Evolutionary conservation across 768 basidiomycete genomes (phyloP).

Genomic region (Trametes cingulata): DNA sequence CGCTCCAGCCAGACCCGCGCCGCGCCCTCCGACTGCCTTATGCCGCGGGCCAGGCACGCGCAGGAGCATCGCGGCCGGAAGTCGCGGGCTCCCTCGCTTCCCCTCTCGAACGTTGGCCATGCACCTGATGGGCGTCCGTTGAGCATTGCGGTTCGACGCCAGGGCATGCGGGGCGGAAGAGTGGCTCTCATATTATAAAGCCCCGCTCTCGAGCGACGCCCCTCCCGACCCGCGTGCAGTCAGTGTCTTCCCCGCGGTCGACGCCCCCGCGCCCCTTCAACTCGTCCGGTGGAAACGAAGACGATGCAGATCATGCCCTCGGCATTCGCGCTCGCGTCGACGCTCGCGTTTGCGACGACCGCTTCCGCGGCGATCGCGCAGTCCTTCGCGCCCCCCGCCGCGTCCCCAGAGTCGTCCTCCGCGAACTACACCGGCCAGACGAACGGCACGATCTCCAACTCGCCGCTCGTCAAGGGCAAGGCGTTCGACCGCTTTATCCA

Average conservation of each 20-base stretch:
- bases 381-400: conserved; percentile 33
- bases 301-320: conserved; percentile 4
- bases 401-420: conserved; percentile 28
- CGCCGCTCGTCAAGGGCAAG: conserved; percentile 40
- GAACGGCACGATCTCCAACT: conserved; percentile 45
- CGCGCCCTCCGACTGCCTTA: not conserved
- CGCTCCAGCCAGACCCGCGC: not conserved
- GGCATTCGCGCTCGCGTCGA: not conserved
- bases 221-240: too few relatives aligned
- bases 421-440: conserved; percentile 44
- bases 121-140: not conserved
- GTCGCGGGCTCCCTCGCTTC: not conserved
- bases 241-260: too few relatives aligned
- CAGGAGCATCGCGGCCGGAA: not conserved
- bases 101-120: not conserved
- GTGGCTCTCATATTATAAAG: too few relatives aligned
- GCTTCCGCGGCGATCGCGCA: conserved; percentile 30
- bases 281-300: too few relatives aligned
- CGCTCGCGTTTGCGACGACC: conserved; percentile 19
- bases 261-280: too few relatives aligned
- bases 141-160: not conserved
- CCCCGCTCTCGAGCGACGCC: too few relatives aligned
- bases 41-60: not conserved
- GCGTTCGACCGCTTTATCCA: conserved; percentile 50
- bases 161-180: too few relatives aligned